Conservation (phyloP, 495 filamentous ascomycete species). For the Beverwykella pulmonaria region DNA sequence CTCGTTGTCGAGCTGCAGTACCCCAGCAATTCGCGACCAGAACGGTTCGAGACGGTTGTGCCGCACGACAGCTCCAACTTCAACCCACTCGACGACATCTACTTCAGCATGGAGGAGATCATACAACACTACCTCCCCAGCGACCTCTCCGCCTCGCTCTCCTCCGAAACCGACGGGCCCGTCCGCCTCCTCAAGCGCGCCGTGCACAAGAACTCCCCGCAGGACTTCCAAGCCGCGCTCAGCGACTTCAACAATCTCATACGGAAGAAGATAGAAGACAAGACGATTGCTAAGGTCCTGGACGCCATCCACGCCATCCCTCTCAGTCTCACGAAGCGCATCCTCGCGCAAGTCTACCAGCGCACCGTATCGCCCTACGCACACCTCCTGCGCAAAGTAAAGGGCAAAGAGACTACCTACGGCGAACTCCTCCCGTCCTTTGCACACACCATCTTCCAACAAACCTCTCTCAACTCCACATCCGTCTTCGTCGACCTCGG, state of each 20-base stretch:
- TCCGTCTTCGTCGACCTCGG: conserved; percentile 93
- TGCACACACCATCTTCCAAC: conserved; percentile 74
- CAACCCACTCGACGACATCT: conserved; percentile 81
- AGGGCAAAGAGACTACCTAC: conserved; percentile 88
- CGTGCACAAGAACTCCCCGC: conserved; percentile 62
- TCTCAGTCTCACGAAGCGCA: conserved; percentile 72
- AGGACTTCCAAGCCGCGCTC: conserved; percentile 69
- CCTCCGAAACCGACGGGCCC: conserved; percentile 72
- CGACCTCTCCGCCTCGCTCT: conserved; percentile 64
- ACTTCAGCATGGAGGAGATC: conserved; percentile 74
- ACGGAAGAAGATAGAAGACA: conserved; percentile 46
- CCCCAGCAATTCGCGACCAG: conserved; percentile 39
- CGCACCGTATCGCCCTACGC: conserved; percentile 90
- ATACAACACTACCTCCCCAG: conserved; percentile 72
- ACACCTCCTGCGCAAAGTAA: conserved; percentile 75
- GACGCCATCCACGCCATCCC: conserved; percentile 64
- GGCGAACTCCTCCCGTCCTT: conserved; percentile 88
- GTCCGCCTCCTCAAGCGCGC: conserved; percentile 71
- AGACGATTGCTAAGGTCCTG: conserved; percentile 70
- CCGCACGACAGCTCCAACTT: conserved; percentile 78
- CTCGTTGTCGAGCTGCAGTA: conserved; percentile 46
- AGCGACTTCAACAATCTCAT: conserved; percentile 69
- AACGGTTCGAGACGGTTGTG: conserved; percentile 70
- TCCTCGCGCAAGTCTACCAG: conserved; percentile 85
- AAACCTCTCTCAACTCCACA: conserved; percentile 73